phyloP scores from a whole-genome alignment of 352 stramenopile species.

The Stephanocyclus meneghinianus region DNA sequence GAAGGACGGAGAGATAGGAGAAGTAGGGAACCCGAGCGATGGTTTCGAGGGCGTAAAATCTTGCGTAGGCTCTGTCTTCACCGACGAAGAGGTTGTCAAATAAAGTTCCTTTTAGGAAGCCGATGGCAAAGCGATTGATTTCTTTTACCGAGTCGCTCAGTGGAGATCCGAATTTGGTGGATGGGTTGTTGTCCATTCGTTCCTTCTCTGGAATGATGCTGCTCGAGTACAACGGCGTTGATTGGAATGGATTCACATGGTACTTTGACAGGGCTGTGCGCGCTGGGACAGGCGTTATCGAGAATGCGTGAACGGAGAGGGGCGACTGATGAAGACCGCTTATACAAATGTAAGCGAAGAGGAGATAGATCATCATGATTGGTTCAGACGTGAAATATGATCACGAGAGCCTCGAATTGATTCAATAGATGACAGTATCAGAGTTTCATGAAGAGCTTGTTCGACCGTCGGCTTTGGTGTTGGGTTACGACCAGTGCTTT shows the following conservation, averaged over 20 bases:
- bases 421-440: no score
- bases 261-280: not conserved
- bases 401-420: no score
- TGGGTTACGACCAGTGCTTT: no score
- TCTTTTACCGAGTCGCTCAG: slow-evolving; percentile 47
- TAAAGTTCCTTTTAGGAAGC: slow-evolving; percentile 47
- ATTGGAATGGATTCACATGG: not conserved
- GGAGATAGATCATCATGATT: no score
- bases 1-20: slow-evolving; percentile 82
- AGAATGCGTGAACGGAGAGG: not conserved
- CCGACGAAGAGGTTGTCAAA: slow-evolving; percentile 62
- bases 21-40: slow-evolving; percentile 86
- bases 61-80: slow-evolving; percentile 76
- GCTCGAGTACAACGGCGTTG: slow-evolving; percentile 19
- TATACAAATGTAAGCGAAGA: no score
- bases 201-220: slow-evolving; percentile 31
- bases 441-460: no score
- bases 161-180: slow-evolving; percentile 53
- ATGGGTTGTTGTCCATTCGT: slow-evolving; percentile 44
- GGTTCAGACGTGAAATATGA: no score
- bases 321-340: not conserved
- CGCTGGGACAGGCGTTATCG: not conserved
- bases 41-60: slow-evolving; percentile 87
- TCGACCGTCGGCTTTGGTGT: no score
- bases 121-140: slow-evolving; percentile 38